phyloP scores from a whole-genome alignment of 1,284 basidiomycete genomes.

The Leucoagaricus sp. region DNA sequence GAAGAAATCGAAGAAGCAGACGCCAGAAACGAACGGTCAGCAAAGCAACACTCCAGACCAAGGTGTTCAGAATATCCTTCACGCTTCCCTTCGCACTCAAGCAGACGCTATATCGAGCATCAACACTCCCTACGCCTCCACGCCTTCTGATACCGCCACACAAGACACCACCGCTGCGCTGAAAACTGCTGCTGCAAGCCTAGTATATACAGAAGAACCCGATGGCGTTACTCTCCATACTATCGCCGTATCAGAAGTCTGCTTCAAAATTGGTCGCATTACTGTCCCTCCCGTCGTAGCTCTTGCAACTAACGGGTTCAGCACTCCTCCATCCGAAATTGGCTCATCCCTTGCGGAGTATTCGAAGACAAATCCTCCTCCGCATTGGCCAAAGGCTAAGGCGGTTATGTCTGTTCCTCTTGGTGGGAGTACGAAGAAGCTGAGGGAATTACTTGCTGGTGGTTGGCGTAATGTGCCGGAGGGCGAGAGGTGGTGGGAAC shows the following conservation, averaged over 20 bases:
- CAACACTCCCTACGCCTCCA: constrained; percentile 21
- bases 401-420: constrained; percentile 36
- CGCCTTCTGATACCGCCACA: constrained; percentile 14
- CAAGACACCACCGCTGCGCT: constrained; percentile 29
- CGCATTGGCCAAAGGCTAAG: constrained; percentile 49
- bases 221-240: constrained; percentile 70
- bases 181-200: constrained; percentile 37
- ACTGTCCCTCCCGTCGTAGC: constrained; percentile 73
- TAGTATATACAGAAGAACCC: constrained; percentile 40
- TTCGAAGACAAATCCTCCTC: constrained; percentile 52
- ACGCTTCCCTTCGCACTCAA: constrained; percentile 19
- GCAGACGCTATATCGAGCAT: constrained; percentile 16
- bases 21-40: constrained; percentile 7
- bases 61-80: constrained; percentile 23
- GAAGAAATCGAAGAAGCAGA: constrained; percentile 27
- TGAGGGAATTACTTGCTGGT: constrained; percentile 48
- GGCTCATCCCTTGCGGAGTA: constrained; percentile 26
- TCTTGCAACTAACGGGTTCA: constrained; percentile 57
- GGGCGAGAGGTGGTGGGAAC: constrained; percentile 64
- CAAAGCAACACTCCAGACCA: constrained; percentile 24
- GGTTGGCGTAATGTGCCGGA: constrained; percentile 59
- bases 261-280: constrained; percentile 76
- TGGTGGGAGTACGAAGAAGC: constrained; percentile 39
- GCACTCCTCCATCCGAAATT: constrained; percentile 30
- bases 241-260: constrained; percentile 65